Evolutionary conservation across 495 filamentous ascomycete species (phyloP).

Genomic region (Penicillium lividum): DNA sequence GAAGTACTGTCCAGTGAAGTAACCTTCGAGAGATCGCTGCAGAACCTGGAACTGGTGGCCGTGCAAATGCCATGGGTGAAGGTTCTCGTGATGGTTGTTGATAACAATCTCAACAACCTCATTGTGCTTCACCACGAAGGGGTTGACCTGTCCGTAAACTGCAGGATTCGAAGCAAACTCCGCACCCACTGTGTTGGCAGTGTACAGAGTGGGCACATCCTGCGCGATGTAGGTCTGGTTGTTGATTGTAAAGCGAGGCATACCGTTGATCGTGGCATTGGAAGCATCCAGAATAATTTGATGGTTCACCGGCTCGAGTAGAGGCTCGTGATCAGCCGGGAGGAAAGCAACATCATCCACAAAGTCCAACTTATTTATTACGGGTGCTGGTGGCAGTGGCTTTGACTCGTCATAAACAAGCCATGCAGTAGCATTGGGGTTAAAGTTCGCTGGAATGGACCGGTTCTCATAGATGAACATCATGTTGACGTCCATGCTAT

Average conservation of each 20-base stretch:
- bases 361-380: constrained; percentile 61
- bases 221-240: constrained; percentile 54
- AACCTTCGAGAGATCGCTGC: constrained; percentile 38
- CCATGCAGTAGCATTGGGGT: constrained; percentile 80
- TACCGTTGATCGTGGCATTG: constrained; percentile 64
- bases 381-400: constrained; percentile 55
- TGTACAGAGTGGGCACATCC: constrained; percentile 77
- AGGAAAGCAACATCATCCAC: constrained; percentile 73
- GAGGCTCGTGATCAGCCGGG: constrained; percentile 62
- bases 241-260: constrained; percentile 44
- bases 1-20: constrained; percentile 35
- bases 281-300: constrained; percentile 41
- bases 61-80: constrained; percentile 68
- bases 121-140: constrained; percentile 47
- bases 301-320: constrained; percentile 33
- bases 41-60: constrained; percentile 57
- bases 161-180: constrained; percentile 55
- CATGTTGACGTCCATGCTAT: constrained; percentile 55
- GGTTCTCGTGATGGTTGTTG: constrained; percentile 62
- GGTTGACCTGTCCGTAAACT: constrained; percentile 39
- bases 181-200: constrained; percentile 49
- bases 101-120: constrained; percentile 64
- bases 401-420: constrained; percentile 68
- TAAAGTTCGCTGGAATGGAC: constrained; percentile 37
- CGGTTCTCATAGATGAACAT: constrained; percentile 49